Evolutionary conservation across 129 eudicot genomes (phyloP), one percentile per base, ranked within the genome.

Genomic region (Glebionis coronaria): DNA sequence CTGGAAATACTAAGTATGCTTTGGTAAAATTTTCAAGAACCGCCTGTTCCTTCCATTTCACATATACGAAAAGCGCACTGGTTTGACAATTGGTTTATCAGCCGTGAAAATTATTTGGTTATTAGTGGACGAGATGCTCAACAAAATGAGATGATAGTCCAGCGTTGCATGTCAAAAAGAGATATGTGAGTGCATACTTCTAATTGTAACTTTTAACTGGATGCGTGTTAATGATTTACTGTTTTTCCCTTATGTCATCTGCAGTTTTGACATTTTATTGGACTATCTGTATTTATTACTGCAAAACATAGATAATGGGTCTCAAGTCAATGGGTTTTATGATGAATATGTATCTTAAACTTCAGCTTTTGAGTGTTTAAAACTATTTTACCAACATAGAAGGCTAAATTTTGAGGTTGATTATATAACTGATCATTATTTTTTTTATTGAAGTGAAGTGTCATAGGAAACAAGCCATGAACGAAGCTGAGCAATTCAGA

Each of bases 51-150:
- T 63, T 80, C 86, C 31, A 86, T 92, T 72, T 81, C 96, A 78
- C 98, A 92, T 78, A 88, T 88, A 75, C 87, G 95, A 7, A 92
- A 92, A 77, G 98, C 88, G 61, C 98, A 88, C 81, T 88, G 98
- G 96, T 92, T 92, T 63, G 95, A 92, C 50, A 88, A 92, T 73
- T 88, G 96, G 98, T 92, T 92, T 63, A 84, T 92, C 76, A 92
- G 91, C 84, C 84, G 95, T 65, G 98, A 92, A 80, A 92, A 92
- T 70, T 92, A 92, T 82, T 76, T 92, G 75, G 83, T 92, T 67
- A 84, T 92, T 56, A 88, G 96, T 72, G 98, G 98, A 56, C 91
- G 95, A 44, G 98, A 92, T 88, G 98, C 96, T 78, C 98, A 92
- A 71, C 98, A 92, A 69, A 92, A 92, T 77, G 98, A 92, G 87